A percentile compares a stretch with the other conserved stretches of the same genome.
These are phyloP conservation scores for Castanopsis chinensis DNA, from an alignment of 306 rosid genomes.

Conservation along the genomic window DNA sequence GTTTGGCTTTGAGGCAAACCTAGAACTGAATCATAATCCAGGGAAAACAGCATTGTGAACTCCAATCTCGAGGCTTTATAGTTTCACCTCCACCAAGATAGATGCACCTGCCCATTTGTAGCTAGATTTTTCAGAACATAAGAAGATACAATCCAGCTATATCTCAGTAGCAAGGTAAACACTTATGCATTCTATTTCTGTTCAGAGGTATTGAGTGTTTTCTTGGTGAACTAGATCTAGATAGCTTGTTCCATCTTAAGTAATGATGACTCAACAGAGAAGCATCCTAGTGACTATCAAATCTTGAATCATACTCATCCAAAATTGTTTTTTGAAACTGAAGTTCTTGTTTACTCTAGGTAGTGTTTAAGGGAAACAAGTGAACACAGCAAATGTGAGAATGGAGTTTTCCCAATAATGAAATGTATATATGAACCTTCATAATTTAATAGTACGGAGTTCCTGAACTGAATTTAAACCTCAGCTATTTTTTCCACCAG, in stretches of 20 bases:
- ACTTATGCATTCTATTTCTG: neutral
- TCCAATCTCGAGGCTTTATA: neutral
- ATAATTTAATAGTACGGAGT: conserved; percentile 39
- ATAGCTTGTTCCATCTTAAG: too few species aligned
- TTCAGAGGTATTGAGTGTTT: neutral
- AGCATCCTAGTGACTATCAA: too few species aligned
- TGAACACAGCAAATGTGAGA: neutral
- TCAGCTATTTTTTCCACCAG: conserved; percentile 93
- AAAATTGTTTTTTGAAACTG: neutral
- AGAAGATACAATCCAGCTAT: neutral
- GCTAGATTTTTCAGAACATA: neutral
- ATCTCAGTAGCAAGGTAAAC: neutral
- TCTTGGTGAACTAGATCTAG: neutral
- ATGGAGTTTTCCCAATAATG: conserved; percentile 6
- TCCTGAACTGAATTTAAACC: conserved; percentile 60
- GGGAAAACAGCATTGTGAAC: neutral
- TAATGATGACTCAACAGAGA: too few species aligned
- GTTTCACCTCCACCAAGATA: neutral
- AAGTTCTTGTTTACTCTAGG: conserved; percentile 3
- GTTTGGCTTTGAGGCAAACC: neutral
- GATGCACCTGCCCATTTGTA: neutral
- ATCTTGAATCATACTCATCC: too few species aligned
- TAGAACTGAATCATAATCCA: neutral
- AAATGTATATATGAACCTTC: conserved; percentile 28
- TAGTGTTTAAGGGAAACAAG: neutral